These are phyloP conservation scores for Neofusicoccum kwambonambiense DNA, from an alignment of 2,329 filamentous ascomycete genomes.

Conservation along the genomic window DNA sequence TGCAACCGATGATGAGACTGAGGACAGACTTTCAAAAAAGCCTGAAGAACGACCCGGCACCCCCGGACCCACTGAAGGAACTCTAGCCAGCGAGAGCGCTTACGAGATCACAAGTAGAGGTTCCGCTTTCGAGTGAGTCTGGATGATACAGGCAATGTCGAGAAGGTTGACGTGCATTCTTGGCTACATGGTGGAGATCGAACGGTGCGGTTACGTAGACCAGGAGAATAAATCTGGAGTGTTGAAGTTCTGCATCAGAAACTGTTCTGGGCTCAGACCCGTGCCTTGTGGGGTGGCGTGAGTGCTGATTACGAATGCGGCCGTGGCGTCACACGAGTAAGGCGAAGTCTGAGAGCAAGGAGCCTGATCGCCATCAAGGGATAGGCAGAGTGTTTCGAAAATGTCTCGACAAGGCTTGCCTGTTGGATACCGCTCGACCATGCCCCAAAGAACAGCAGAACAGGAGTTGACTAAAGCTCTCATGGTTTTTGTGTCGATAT, in stretches of 20 bases:
- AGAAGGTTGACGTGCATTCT: no score
- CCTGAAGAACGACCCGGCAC: constrained; percentile 14
- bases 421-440: neutral
- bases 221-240: neutral
- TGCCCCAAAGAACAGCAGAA: neutral
- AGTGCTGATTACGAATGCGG: neutral
- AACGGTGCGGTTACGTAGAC: neutral
- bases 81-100: no score
- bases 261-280: neutral
- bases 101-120: neutral
- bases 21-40: constrained; percentile 12
- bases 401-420: neutral
- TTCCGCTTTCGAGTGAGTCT: no score
- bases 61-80: constrained; percentile 10
- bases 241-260: neutral
- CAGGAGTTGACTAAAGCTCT: neutral
- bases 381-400: neutral
- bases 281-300: neutral
- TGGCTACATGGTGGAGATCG: no score
- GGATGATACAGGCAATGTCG: no score
- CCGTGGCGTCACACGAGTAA: neutral
- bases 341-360: neutral
- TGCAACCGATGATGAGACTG: constrained; percentile 15
- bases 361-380: neutral
- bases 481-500: neutral